Base-by-base conservation (phyloP, 1,284 basidiomycete genomes). In the Sanghuangporus sanghuang region DNA sequence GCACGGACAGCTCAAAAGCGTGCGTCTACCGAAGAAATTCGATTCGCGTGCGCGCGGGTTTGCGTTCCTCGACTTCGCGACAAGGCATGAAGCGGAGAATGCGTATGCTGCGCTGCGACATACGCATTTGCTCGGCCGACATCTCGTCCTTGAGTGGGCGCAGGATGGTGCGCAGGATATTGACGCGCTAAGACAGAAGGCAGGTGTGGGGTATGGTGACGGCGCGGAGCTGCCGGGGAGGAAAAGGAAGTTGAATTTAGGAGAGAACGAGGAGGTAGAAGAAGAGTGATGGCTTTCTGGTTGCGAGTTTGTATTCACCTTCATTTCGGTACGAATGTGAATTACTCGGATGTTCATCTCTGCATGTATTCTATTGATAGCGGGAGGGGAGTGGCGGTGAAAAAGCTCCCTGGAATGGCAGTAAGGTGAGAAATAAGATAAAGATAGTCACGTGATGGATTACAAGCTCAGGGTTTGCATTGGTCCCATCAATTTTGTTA, bases 71-170 rank as follows among this genome's bases (percentile, higher is more conserved):
- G 96, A 99, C 70, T 97, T 96, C 72, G 82, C 90, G 27, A 89
- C 92, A 1, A 83, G 91, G 12, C 86, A 87, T 61, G 95, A 98
- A 71, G 95, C 95, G 2, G 87, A 93, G 75, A 88, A 89, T 53
- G 95, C 93, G 0, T 93, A 90, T 75, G 84, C 85, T 21, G 86
- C 92, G 3, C 82, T 99, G 48, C 84, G 86, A 68, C 95, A 98
- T 76, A 98, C 95, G 0, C 97, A 99, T 80, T 86, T 99, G 70
- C 86, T 99, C 7, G 96, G 96, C 3, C 79, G 97, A 36, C 96
- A 99, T 82, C 77, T 99, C 38, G 93, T 99, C 1, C 78, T 98
- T 48, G 87, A 97, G 73, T 98, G 95, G 95, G 93, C 95, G 0
- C 88, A 92, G 69, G 92, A 94, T 67, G 88, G 82, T 2, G 85